Conservation (phyloP, 129 eudicot genomes). For the Flaveria sonorensis region DNA sequence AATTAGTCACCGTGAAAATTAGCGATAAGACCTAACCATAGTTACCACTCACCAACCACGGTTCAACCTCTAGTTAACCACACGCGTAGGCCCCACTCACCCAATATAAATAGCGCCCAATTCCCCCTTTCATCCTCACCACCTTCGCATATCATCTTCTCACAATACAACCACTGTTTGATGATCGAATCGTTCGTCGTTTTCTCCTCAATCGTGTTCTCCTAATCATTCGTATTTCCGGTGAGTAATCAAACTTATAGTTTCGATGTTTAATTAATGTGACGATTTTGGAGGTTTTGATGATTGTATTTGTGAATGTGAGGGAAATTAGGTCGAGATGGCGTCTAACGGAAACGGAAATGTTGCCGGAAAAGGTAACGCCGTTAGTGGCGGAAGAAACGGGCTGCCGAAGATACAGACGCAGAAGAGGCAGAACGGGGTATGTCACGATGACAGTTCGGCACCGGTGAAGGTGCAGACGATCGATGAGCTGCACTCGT, state of each 20-base stretch:
- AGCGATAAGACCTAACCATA: constrained; percentile 36
- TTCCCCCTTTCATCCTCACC: constrained; percentile 31
- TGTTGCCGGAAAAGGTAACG: constrained; percentile 34
- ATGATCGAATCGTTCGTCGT: constrained; percentile 43
- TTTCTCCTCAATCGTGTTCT: constrained; percentile 1
- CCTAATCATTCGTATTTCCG: constrained; percentile 20
- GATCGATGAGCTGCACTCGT: constrained; percentile 72
- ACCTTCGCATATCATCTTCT: constrained; percentile 20
- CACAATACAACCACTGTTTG: constrained; percentile 21
- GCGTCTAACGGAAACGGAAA: constrained; percentile 49
- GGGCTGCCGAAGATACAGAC: constrained; percentile 71
- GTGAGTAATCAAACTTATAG: constrained; percentile 30
- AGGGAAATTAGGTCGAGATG: constrained; percentile 39
- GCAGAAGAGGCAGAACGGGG: constrained; percentile 35
- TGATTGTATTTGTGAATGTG: constrained; percentile 10
- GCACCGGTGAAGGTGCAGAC: constrained; percentile 70
- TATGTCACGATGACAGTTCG: constrained; percentile 66
- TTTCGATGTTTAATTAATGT: no score
- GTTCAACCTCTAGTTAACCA: constrained; percentile 21
- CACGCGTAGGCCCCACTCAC: constrained; percentile 26
- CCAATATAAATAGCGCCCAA: constrained; percentile 42
- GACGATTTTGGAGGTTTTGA: background rate
- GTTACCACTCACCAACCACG: constrained; percentile 23
- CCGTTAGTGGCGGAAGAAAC: constrained; percentile 49
- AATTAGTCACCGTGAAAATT: constrained; percentile 20